These are phyloP conservation scores for Cardamine chenopodiifolia DNA, from an alignment of 345 rosid genomes.

Conservation along the genomic window DNA sequence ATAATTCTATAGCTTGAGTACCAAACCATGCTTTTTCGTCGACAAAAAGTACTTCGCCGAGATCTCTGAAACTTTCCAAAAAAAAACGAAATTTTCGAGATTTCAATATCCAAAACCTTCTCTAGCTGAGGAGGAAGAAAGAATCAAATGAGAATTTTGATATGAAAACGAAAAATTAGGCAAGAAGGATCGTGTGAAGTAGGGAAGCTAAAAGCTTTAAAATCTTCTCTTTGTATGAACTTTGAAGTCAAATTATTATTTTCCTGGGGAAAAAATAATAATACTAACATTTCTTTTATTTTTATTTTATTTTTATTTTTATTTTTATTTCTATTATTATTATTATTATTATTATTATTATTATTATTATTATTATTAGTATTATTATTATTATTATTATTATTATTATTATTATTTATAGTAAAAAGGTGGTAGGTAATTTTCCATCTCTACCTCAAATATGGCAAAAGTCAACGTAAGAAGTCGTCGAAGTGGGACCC, in stretches of 20 bases:
- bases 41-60: conserved; percentile 28
- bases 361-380: too few relatives aligned
- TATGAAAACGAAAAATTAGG: conserved; percentile 9
- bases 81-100: background rate
- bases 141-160: conserved; percentile 6
- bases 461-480: conserved; percentile 32
- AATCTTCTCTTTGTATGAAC: conserved; percentile 10
- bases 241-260: conserved; percentile 39
- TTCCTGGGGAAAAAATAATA: background rate
- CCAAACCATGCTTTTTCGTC: conserved; percentile 37
- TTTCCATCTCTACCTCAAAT: conserved; percentile 33
- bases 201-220: conserved; percentile 20
- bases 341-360: too few relatives aligned
- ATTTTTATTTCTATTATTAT: too few relatives aligned
- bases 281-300: background rate
- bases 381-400: too few relatives aligned
- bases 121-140: conserved; percentile 6
- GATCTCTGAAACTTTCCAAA: conserved; percentile 39
- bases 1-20: conserved; percentile 27
- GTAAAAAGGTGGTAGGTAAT: conserved; percentile 32
- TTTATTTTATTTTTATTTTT: background rate
- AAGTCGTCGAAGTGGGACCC: conserved; percentile 31
- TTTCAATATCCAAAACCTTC: background rate
- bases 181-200: conserved; percentile 19
- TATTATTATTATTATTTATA: conserved; percentile 9